These are phyloP conservation scores for Alopecurus myosuroides DNA, from an alignment of 176 grass and related monocot species.

Conservation along the genomic window DNA sequence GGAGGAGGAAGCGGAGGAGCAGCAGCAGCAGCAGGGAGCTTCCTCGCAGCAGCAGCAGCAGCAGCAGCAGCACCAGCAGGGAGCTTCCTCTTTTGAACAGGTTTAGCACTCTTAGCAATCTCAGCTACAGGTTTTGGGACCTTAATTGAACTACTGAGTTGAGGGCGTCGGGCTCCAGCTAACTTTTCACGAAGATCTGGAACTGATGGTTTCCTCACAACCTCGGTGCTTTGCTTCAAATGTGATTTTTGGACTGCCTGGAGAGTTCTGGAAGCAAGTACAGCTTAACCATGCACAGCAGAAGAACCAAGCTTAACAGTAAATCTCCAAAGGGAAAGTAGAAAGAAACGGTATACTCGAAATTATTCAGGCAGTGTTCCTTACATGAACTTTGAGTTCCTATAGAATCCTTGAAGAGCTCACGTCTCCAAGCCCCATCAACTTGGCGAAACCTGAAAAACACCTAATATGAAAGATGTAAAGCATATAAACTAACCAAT, in stretches of 20 bases:
- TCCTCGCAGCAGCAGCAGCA: background rate
- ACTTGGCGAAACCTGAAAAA: constrained; percentile 40
- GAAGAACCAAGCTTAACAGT: constrained; percentile 14
- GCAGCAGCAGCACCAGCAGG: background rate
- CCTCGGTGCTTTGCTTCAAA: constrained; percentile 4
- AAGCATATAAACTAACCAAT: background rate
- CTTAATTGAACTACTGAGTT: constrained; percentile 31
- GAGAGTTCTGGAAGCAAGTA: constrained; percentile 35
- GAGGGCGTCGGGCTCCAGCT: constrained; percentile 40
- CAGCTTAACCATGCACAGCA: constrained; percentile 36
- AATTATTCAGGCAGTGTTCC: background rate
- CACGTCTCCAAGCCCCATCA: constrained; percentile 59
- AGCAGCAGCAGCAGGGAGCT: background rate
- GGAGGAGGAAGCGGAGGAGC: background rate
- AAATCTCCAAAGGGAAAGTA: background rate
- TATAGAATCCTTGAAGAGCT: constrained; percentile 43
- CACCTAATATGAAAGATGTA: background rate
- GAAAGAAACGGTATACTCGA: constrained; percentile 4
- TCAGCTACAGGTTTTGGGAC: constrained; percentile 29
- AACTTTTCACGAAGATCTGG: constrained; percentile 55
- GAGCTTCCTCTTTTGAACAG: constrained; percentile 30
- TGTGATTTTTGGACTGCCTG: constrained; percentile 35
- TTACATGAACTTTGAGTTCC: constrained; percentile 37
- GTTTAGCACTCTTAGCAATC: constrained; percentile 8
- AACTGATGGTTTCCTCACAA: constrained; percentile 34